These are phyloP conservation scores for Cylindrotheca closterium DNA, from an alignment of 108 stramenopile genomes.

Conservation along the genomic window DNA sequence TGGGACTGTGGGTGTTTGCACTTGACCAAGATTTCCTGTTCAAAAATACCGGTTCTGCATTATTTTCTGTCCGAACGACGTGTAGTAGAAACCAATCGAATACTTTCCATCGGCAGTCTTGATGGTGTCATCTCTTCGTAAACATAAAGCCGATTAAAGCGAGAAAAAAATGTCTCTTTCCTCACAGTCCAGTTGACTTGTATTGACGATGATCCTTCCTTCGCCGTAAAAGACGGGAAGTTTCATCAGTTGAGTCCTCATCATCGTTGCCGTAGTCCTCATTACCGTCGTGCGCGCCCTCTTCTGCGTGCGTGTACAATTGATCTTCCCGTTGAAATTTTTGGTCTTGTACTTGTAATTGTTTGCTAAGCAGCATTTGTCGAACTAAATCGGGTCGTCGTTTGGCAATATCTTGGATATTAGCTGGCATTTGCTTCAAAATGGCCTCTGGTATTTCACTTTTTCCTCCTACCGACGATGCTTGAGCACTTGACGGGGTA, in stretches of 20 bases:
- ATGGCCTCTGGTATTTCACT: constrained; percentile 15
- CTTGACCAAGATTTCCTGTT: no score
- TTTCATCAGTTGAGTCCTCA: constrained; percentile 12
- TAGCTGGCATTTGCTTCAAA: constrained; percentile 49
- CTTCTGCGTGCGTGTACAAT: neutral
- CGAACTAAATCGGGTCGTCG: constrained; percentile 51
- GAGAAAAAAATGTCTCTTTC: no score
- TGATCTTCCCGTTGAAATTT: no score
- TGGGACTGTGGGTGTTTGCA: no score
- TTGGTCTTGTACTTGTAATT: constrained; percentile 4
- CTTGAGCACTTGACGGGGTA: neutral
- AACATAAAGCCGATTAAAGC: no score
- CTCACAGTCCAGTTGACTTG: neutral
- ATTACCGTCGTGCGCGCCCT: neutral
- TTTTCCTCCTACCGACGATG: neutral
- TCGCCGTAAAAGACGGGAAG: constrained; percentile 17
- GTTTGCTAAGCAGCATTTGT: constrained; percentile 24
- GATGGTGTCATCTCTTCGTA: no score
- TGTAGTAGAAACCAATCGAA: no score
- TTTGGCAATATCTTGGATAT: constrained; percentile 53
- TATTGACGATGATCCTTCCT: neutral
- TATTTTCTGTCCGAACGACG: no score
- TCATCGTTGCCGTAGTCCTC: constrained; percentile 5
- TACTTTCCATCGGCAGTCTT: no score
- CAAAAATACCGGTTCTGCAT: no score